Base-by-base conservation (phyloP, 2,329 filamentous ascomycete genomes). In the Aspergillus glaucus region DNA sequence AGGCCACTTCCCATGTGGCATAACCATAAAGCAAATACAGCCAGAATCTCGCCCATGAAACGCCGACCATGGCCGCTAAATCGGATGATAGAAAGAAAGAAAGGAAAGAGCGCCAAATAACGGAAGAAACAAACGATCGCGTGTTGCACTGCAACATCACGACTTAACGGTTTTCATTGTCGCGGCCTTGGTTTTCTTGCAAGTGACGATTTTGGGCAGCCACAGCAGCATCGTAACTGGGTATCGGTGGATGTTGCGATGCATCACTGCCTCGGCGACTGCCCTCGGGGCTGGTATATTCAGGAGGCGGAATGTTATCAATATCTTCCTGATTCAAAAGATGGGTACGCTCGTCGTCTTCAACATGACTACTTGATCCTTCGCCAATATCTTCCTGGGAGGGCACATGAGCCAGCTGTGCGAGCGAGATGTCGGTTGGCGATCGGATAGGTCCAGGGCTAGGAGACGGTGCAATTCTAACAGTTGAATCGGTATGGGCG, bases 381-480 rank as follows among this genome's bases (percentile, higher is more conserved):
- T 89, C 88, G n/a, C 77, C 80, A 48, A 83, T 79, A 57, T 91
- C 85, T 53, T 81, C 79, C 45, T 82, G 72, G 4, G 79, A 80
- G 48, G 84, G 78, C 47, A 86, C 77, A 50, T 86, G 86, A 41
- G 88, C 84, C 46, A 96, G 79, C 61, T 92, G 89, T 24, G 91
- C 88, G 43, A 98, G 80, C 7, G 91, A 96, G 56, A 98, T 98
- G 67, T 97, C 93, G 9, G 93, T 97, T 7, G 93, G 91, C 62
- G 88, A 94, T 58, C 92, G 81, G 52, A 90, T 79, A 1, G 93
- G 93, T 3, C 93, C 93, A 0, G 92, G 91, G 63, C 88, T 95
- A 17, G 87, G 87, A 7, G 90, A 87, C 53, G 84, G 76, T 57
- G 73, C 72, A 42, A 91, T 76, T 55, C 89, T 80, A 62, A 90